These are phyloP conservation scores for Yarrowia galli DNA, from an alignment of 1,139 yeast species.

Conservation along the genomic window DNA sequence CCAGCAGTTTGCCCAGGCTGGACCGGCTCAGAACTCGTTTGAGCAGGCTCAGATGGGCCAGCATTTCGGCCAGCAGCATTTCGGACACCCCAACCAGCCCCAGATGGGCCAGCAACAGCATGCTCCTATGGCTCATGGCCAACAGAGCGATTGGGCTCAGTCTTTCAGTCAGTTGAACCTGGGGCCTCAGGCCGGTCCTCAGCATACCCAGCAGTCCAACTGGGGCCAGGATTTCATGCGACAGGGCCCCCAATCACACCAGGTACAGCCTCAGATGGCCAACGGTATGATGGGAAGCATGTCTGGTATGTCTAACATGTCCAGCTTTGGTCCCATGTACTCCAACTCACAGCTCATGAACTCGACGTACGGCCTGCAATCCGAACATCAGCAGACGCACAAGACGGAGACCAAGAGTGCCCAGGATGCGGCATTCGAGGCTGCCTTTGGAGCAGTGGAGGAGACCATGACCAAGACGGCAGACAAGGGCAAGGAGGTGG, in stretches of 20 bases:
- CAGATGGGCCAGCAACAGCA: slow-evolving; percentile 4
- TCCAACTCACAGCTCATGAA: slow-evolving; percentile 19
- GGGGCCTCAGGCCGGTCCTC: slow-evolving; percentile 24
- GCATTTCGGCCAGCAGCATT: slow-evolving; percentile 5
- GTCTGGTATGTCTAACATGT: slow-evolving; percentile 7
- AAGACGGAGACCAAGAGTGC: slow-evolving; percentile 41
- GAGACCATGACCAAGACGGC: slow-evolving; percentile 38
- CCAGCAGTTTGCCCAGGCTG: slow-evolving; percentile 33
- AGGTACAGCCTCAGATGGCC: slow-evolving; percentile 26
- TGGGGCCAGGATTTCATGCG: slow-evolving; percentile 34
- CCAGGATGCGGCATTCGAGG: slow-evolving; percentile 45
- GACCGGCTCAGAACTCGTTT: slow-evolving; percentile 18
- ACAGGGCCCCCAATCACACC: slow-evolving; percentile 10
- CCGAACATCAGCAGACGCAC: slow-evolving; percentile 47
- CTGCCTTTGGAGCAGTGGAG: slow-evolving; percentile 47
- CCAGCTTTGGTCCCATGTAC: slow-evolving; percentile 29
- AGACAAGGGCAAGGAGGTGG: slow-evolving; percentile 31
- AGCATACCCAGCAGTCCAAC: slow-evolving; percentile 16
- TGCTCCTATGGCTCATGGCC: background rate
- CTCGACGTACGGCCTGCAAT: slow-evolving; percentile 42
- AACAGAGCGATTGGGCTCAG: slow-evolving; percentile 19
- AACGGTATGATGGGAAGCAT: slow-evolving; percentile 24
- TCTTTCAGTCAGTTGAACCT: slow-evolving; percentile 21
- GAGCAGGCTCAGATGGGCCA: slow-evolving; percentile 35
- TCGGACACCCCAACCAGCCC: background rate